These are phyloP conservation scores for Pythium utonaiense DNA, from an alignment of 352 stramenopile species.

Conservation along the genomic window DNA sequence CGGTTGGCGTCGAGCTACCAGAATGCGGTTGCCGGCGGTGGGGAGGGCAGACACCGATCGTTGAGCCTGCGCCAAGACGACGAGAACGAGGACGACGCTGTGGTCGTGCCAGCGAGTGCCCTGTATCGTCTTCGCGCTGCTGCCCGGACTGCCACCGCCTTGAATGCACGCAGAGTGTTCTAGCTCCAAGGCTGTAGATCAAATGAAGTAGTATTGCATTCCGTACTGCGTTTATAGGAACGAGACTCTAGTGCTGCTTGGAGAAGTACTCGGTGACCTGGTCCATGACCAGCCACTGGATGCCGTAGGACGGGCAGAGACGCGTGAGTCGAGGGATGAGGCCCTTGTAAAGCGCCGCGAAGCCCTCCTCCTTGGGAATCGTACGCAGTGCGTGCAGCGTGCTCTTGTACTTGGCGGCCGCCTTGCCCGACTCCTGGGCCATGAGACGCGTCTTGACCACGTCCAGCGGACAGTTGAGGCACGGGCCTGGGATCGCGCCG, in stretches of 20 bases:
- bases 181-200: too few relatives aligned
- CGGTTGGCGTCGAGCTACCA: too few relatives aligned
- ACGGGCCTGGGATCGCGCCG: constrained; percentile 79
- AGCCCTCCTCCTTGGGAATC: constrained; percentile 94
- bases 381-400: constrained; percentile 88
- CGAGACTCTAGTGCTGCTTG: constrained; percentile 28
- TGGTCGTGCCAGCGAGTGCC: too few relatives aligned
- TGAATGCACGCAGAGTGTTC: too few relatives aligned
- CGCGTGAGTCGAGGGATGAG: constrained; percentile 94
- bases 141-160: too few relatives aligned
- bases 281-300: constrained; percentile 87
- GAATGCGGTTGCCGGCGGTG: too few relatives aligned
- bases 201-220: too few relatives aligned
- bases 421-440: constrained; percentile 85
- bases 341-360: constrained; percentile 95
- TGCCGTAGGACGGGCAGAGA: constrained; percentile 82
- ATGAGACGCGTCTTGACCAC: constrained; percentile 97
- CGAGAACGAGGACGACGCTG: too few relatives aligned
- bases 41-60: too few relatives aligned
- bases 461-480: constrained; percentile 90
- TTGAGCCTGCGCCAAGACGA: too few relatives aligned
- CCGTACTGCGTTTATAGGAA: too few relatives aligned
- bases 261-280: constrained; percentile 74
- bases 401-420: constrained; percentile 93
- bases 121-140: too few relatives aligned